Base-by-base conservation (phyloP, 1,284 basidiomycete genomes). In the Athelia psychrophila region DNA sequence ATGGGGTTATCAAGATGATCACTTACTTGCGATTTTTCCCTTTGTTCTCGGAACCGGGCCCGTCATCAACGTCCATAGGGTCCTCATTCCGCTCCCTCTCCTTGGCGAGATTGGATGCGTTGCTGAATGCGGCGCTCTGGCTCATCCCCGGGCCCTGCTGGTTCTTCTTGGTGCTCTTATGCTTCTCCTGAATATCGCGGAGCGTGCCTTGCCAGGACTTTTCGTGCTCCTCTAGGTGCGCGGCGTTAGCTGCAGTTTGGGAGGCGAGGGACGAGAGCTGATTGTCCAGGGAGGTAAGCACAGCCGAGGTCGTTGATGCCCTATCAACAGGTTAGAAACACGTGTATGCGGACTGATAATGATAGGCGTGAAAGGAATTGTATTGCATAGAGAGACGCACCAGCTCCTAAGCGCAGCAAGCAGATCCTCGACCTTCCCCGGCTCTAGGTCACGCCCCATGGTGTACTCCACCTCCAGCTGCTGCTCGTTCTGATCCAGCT, bases 391-490 rank as follows among this genome's bases (percentile, higher is more conserved):
- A 30, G 27, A 13, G 6, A 70, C 84, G 58, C 47, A 91, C 92
- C 93, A 95, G 54, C 82, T 80, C 58, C 83, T 74, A 38, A 95
- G 72, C 0, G 85, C 80, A 2, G 69, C 67, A 36, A 91, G 71
- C 1, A 94, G 64, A 10, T 69, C 67, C 47, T 83, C 80, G 15
- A 93, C 64, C 57, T 83, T 83, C 1, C 81, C 83, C 0, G 83
- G 81, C 52, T 83, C 79, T 16, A 98, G 73, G 69, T 98, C 95
- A 45, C 96, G 74, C 1, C 95, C 95, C 72, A 94, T 86, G 0
- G 90, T 92, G 63, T 91, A 93, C 66, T 96, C 91, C 25, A 98
- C 84, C 65, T 96, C 89, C 54, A 98, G 78, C 56, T 92, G 84
- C 54, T 84, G 80, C 58, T 88, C 80, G 62, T 91, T 91, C 71